Conservation (phyloP, 192 early-diverging fungal species). For the Podochytrium sp. region DNA sequence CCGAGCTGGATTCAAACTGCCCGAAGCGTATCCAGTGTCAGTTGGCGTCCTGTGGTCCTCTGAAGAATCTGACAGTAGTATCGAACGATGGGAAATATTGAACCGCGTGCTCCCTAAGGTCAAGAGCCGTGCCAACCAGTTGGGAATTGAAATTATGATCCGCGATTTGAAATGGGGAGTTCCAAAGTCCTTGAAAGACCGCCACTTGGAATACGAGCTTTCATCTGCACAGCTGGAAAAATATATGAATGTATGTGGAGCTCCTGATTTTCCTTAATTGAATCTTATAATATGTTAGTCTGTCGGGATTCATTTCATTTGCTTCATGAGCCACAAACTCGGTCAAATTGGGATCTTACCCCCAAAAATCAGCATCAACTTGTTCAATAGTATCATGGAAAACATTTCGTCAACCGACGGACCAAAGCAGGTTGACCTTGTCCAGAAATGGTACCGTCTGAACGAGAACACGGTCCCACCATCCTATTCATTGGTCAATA, state of each 20-base stretch:
- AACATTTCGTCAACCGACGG: background rate
- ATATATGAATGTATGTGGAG: slow-evolving; percentile 3
- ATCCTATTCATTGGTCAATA: background rate
- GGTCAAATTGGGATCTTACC: slow-evolving; percentile 10
- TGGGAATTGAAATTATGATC: slow-evolving; percentile 24
- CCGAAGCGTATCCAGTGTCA: slow-evolving; percentile 12
- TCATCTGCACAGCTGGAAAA: slow-evolving; percentile 3
- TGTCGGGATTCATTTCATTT: slow-evolving; percentile 23
- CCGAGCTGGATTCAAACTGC: slow-evolving; percentile 17
- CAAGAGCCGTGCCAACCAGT: slow-evolving; percentile 6
- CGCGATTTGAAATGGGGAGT: slow-evolving; percentile 32
- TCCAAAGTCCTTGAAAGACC: background rate
- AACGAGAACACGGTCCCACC: slow-evolving; percentile 22
- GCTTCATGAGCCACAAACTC: slow-evolving; percentile 9
- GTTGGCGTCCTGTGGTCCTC: slow-evolving; percentile 23
- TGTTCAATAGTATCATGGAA: background rate
- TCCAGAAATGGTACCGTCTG: slow-evolving; percentile 27
- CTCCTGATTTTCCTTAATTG: background rate
- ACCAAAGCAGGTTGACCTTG: background rate
- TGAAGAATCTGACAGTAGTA: background rate
- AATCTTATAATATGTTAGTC: background rate
- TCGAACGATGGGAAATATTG: slow-evolving; percentile 17
- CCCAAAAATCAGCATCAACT: background rate
- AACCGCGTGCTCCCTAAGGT: slow-evolving; percentile 7
- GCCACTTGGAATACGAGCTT: background rate